These are phyloP conservation scores for Solanum medicagineum DNA, from an alignment of 257 asterid species.

Conservation along the genomic window DNA sequence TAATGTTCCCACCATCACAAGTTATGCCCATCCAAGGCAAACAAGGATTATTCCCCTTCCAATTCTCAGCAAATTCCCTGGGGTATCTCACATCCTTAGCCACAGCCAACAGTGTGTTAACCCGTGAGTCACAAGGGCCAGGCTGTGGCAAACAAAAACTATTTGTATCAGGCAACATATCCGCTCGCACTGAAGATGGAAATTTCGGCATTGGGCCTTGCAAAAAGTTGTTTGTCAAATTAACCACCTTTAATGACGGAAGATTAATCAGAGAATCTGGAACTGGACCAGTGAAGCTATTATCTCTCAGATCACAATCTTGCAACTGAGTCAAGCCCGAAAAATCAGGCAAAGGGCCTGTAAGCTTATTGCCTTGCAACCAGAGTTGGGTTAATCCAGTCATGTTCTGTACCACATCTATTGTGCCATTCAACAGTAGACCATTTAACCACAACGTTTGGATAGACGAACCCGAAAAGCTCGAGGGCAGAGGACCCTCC, in stretches of 20 bases:
- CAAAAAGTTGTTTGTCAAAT: not conserved
- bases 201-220: slow-evolving; percentile 6
- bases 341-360: slow-evolving; percentile 10
- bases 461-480: slow-evolving; percentile 14
- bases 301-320: not conserved
- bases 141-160: not conserved
- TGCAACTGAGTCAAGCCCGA: slow-evolving; percentile 2
- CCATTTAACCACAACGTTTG: slow-evolving; percentile 7
- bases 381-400: not conserved
- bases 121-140: not conserved
- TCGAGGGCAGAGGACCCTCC: slow-evolving; percentile 54
- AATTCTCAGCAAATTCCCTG: not conserved
- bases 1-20: not conserved
- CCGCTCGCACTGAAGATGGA: not conserved
- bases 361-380: slow-evolving; percentile 1
- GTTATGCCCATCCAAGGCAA: not conserved
- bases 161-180: not conserved
- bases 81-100: slow-evolving; percentile 3
- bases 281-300: slow-evolving; percentile 4
- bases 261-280: slow-evolving; percentile 2
- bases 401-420: not conserved
- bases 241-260: not conserved
- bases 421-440: not conserved
- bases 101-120: slow-evolving; percentile 1
- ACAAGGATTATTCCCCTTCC: slow-evolving; percentile 11